These are phyloP conservation scores for Ciborinia camelliae DNA, from an alignment of 2,329 filamentous ascomycete genomes.

Conservation along the genomic window DNA sequence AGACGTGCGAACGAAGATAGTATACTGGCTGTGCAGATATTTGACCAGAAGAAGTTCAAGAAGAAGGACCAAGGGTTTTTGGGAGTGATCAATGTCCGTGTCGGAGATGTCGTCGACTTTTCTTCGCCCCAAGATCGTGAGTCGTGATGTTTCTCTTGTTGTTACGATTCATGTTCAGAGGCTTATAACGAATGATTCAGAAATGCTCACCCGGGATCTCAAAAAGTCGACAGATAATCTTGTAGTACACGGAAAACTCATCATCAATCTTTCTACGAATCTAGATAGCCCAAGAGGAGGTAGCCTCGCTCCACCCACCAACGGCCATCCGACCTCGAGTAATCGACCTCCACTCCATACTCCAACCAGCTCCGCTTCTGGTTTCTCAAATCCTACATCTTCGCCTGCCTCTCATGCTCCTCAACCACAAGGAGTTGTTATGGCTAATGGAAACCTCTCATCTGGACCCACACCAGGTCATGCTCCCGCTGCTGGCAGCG, in stretches of 20 bases:
- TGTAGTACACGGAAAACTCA: conserved; percentile 95
- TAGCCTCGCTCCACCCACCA: conserved; percentile 34
- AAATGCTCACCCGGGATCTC: conserved; percentile 96
- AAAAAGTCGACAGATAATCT: conserved; percentile 98
- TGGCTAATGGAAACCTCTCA: conserved; percentile 35
- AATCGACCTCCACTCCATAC: conserved; percentile 36
- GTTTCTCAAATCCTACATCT: conserved; percentile 28
- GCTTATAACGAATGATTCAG: conserved; percentile 42
- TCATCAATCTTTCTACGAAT: conserved; percentile 94
- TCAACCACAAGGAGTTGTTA: conserved; percentile 29
- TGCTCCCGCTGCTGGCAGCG: conserved; percentile 37
- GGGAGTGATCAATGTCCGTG: conserved; percentile 93
- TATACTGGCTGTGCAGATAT: conserved; percentile 96
- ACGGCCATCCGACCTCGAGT: conserved; percentile 29
- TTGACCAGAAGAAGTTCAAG: conserved; percentile 99
- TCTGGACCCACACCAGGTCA: conserved; percentile 37
- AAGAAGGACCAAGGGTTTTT: conserved; percentile 99
- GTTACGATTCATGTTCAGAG: conserved; percentile 19
- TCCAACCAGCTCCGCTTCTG: conserved; percentile 34
- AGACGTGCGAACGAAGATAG: conserved; percentile 92
- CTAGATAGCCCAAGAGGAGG: conserved; percentile 62
- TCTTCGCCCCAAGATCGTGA: conserved; percentile 86
- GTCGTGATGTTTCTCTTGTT: conserved; percentile 35
- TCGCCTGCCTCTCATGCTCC: conserved; percentile 41
- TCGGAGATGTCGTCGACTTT: conserved; percentile 91